These are phyloP conservation scores for Populus tomentosa DNA, from an alignment of 441 rosid species.

Conservation along the genomic window DNA sequence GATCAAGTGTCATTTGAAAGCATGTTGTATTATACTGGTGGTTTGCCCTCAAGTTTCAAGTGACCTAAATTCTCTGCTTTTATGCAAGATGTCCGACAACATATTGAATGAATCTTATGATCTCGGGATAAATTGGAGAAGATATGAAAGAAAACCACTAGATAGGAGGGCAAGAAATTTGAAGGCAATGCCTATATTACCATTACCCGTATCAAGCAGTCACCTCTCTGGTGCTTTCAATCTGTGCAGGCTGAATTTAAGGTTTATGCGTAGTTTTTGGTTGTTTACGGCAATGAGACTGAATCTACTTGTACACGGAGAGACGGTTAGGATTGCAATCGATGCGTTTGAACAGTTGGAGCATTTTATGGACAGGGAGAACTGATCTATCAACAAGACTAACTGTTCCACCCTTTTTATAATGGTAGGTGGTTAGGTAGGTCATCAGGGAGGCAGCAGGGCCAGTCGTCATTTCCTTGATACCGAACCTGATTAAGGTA, in stretches of 20 bases:
- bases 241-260: not conserved
- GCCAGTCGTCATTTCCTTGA: not conserved
- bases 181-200: not conserved
- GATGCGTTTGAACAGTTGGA: not conserved
- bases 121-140: not conserved
- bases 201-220: not conserved
- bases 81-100: not conserved
- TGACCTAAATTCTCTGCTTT: not conserved
- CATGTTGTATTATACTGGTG: not conserved
- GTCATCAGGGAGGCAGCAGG: not conserved
- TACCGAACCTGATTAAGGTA: not conserved
- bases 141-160: too few relatives aligned
- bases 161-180: not conserved
- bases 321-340: not conserved
- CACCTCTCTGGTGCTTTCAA: not conserved
- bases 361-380: not conserved
- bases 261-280: not conserved
- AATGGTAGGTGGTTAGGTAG: constrained; percentile 12
- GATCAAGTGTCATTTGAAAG: not conserved
- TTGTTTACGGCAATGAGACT: not conserved
- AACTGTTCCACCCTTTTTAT: not conserved
- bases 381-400: not conserved
- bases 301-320: too few relatives aligned
- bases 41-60: not conserved
- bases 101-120: not conserved